These are phyloP conservation scores for Flueggea neowawraea DNA, from an alignment of 441 rosid genomes.

Conservation along the genomic window DNA sequence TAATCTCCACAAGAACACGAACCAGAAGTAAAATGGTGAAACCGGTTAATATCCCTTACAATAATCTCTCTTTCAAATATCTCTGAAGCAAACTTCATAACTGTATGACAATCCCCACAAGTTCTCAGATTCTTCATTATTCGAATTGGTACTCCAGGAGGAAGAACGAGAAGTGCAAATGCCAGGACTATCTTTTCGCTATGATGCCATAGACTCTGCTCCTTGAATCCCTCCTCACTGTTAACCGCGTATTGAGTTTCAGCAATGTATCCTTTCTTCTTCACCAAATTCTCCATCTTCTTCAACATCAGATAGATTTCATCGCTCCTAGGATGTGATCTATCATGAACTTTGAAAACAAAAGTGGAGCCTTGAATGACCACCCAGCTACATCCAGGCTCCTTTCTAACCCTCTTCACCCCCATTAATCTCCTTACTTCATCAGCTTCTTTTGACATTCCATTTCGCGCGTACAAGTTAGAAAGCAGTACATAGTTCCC, in stretches of 20 bases:
- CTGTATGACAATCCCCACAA: constrained; percentile 14
- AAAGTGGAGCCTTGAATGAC: constrained; percentile 24
- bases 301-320: constrained; percentile 32
- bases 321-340: constrained; percentile 23
- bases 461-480: constrained; percentile 29
- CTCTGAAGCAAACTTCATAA: constrained; percentile 9
- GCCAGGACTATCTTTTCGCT: constrained; percentile 33
- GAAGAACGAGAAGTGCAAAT: constrained; percentile 2
- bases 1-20: constrained; percentile 12
- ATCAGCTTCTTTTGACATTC: constrained; percentile 36
- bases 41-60: constrained; percentile 11
- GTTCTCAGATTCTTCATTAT: constrained; percentile 13
- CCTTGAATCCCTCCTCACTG: constrained; percentile 54
- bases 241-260: constrained; percentile 55
- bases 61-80: constrained; percentile 8
- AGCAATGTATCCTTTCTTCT: constrained; percentile 50
- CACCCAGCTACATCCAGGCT: constrained; percentile 40
- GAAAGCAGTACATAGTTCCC: constrained; percentile 40
- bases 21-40: constrained; percentile 7
- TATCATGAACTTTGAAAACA: constrained; percentile 32
- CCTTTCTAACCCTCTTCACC: constrained; percentile 27
- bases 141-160: constrained; percentile 4
- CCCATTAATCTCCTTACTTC: constrained; percentile 40
- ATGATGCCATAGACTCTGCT: constrained; percentile 48
- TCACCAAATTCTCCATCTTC: constrained; percentile 38